Percentiles rank a stretch among this genome's conserved stretches.
Conservation (phyloP, 2,329 filamentous ascomycete species). For the Trichoderma sp. region DNA sequence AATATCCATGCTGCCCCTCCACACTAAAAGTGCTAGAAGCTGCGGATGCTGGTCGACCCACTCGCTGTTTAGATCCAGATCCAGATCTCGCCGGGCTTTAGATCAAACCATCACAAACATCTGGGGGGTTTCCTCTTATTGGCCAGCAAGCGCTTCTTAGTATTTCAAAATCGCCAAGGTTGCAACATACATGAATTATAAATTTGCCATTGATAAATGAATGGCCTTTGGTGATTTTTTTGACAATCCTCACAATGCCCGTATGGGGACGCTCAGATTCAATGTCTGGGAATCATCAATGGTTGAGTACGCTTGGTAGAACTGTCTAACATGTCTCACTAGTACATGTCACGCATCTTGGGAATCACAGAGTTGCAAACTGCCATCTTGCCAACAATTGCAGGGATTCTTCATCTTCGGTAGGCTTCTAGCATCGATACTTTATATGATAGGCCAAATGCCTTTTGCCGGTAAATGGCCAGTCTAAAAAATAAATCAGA, state of each 20-base stretch:
- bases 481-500: background rate
- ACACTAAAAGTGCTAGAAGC: background rate
- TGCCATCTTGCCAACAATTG: background rate
- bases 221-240: too few species aligned
- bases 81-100: background rate
- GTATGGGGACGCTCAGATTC: background rate
- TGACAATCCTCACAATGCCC: background rate
- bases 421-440: background rate
- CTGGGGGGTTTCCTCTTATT: background rate
- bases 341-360: background rate
- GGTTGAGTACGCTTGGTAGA: background rate
- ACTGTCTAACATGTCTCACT: background rate
- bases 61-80: background rate
- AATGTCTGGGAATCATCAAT: background rate
- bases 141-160: too few species aligned
- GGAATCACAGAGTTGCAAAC: background rate
- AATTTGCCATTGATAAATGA: too few species aligned
- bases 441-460: background rate
- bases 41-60: background rate
- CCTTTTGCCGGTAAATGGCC: background rate
- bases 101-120: background rate
- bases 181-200: too few species aligned
- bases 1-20: constrained; percentile 14
- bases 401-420: background rate
- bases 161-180: too few species aligned